Conservation (phyloP, 257 asterid species). For the Fraxinus excelsior region DNA sequence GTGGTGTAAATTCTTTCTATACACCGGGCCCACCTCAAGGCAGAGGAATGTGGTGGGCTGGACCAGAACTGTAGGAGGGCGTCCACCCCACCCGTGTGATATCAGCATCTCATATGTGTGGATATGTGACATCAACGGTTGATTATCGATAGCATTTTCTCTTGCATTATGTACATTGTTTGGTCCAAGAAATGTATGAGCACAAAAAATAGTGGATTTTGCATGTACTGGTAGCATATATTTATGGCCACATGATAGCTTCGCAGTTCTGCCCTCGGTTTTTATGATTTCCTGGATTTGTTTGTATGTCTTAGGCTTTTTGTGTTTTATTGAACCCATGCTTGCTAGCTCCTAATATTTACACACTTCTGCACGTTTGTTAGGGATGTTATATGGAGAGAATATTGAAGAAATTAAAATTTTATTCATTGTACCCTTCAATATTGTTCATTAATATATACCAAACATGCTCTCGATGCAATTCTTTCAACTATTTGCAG, state of each 20-base stretch:
- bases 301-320: neutral
- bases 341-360: neutral
- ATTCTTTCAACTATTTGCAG: constrained; percentile 3
- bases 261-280: neutral
- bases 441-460: neutral
- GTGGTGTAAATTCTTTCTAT: too few species aligned
- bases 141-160: too few species aligned
- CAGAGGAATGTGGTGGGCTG: too few species aligned
- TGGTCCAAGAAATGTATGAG: neutral
- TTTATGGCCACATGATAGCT: neutral
- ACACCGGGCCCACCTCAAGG: too few species aligned
- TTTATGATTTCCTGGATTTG: neutral
- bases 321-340: neutral
- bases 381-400: neutral
- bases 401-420: neutral
- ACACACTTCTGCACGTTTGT: neutral
- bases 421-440: neutral
- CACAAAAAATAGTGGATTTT: neutral
- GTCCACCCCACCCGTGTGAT: too few species aligned
- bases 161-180: neutral
- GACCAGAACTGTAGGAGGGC: too few species aligned
- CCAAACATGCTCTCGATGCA: neutral
- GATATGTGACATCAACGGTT: too few species aligned
- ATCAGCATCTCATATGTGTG: too few species aligned
- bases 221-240: neutral